Evolutionary conservation across 192 early-diverging fungal genomes (phyloP), one percentile per base, ranked within the genome.

Genomic region (Coemansia sp.): DNA sequence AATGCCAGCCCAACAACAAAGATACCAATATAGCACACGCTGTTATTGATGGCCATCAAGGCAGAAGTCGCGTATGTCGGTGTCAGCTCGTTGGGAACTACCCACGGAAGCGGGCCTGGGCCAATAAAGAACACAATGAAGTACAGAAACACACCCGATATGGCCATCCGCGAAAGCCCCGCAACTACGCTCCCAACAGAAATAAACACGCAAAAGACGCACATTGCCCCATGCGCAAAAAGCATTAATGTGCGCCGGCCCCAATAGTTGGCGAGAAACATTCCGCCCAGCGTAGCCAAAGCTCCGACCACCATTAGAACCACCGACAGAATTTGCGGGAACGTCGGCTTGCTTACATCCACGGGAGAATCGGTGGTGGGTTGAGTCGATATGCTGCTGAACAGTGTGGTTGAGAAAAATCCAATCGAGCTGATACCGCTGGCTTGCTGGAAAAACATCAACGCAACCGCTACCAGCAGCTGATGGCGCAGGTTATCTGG

Each of bases 381-480:
- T 20, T 0, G 48, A 23, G 4, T n/a, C n/a, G 29, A 57, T 9
- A 57, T 57, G 1, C 13, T 34, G 26, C 46, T 68, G 71, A 94
- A 90, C 35, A 94, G 89, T 0, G 84, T 86, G n/a, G 92, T 90
- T 1, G 86, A 89, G 63, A 91, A 95, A 69, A 89, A 93, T 45
- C 89, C 83, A 12, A 93, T 84, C 7, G 87, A 89, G 71, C 89
- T 89, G 58, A 95, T 91, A 20, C 92, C 94, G 43, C 86, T 86
- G 31, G 90, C 70, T 69, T 95, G 94, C 77, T 95, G 94, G 37
- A 84, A 70, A 5, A 88, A 65, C 69, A 92, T 90, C 15, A 89
- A 15, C 4, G 81, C 58, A 21, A 90, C 61, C 21, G 87, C 83
- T n/a, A 86, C 79, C 3, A 91, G 4, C 3, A 93, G 74, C 40